Percentiles rank a stretch among this genome's conserved stretches.
These are phyloP conservation scores for Pseudogymnoascus sp. DNA, from an alignment of 2,329 filamentous ascomycete species.

Conservation along the genomic window DNA sequence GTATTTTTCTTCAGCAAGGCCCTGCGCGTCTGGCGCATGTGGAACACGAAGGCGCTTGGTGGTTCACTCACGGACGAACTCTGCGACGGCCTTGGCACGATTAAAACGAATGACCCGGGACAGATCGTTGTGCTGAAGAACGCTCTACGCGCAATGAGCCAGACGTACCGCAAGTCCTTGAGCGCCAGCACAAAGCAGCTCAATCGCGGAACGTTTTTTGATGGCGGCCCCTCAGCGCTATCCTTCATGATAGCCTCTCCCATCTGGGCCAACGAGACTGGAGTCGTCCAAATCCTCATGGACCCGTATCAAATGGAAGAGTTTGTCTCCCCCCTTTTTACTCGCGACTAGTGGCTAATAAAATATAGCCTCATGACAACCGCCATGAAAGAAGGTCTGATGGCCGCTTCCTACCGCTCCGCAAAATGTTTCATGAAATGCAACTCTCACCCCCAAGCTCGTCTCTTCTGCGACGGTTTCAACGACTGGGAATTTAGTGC, in stretches of 20 bases:
- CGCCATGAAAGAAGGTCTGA: conserved; percentile 5
- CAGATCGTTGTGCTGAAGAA: background rate
- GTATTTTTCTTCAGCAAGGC: background rate
- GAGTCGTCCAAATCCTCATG: background rate
- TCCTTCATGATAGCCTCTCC: background rate
- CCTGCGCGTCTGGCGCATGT: conserved; percentile 3
- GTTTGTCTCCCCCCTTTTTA: background rate
- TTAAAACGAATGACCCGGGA: background rate
- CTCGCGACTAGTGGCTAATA: background rate
- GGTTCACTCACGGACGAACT: background rate
- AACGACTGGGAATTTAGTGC: conserved; percentile 9
- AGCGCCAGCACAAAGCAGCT: background rate
- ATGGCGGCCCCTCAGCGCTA: background rate
- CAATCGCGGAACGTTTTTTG: conserved; percentile 7
- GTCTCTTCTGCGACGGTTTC: background rate
- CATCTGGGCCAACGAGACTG: background rate
- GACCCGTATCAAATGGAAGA: conserved; percentile 10
- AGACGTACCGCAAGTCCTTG: background rate
- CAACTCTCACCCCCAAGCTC: background rate
- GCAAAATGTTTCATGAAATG: conserved; percentile 10
- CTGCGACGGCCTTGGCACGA: background rate
- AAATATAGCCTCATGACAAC: background rate
- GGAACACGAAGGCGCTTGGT: background rate
- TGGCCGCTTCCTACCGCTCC: conserved; percentile 1
- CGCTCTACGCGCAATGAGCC: background rate